Percentiles rank a stretch among this genome's conserved stretches.
Conservation (phyloP, 371 early-diverging fungal species). For the Mucor lusitanicus region DNA sequence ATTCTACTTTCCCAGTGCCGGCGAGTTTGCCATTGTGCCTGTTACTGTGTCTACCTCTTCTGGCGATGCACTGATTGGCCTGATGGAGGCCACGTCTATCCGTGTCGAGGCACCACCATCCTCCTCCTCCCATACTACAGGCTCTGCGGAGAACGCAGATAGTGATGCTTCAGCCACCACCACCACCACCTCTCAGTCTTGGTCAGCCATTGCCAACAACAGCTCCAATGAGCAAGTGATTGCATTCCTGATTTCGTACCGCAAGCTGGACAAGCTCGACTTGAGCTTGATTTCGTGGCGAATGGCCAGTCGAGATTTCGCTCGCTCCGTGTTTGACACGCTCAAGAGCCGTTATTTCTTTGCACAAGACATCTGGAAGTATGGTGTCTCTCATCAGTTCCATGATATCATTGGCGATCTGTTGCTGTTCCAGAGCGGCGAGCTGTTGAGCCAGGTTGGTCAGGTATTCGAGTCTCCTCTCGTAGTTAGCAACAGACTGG, state of each 20-base stretch:
- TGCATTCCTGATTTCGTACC: slow-evolving; percentile 18
- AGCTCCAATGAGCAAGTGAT: slow-evolving; percentile 27
- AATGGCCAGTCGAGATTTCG: slow-evolving; percentile 35
- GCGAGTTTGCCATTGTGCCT: slow-evolving; percentile 48
- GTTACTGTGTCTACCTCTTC: slow-evolving; percentile 36
- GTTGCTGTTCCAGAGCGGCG: slow-evolving; percentile 12
- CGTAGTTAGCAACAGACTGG: slow-evolving; percentile 18
- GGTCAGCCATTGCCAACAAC: slow-evolving; percentile 20
- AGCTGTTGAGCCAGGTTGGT: slow-evolving; percentile 27
- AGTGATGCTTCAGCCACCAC: background rate
- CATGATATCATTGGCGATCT: slow-evolving; percentile 28
- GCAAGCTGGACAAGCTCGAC: slow-evolving; percentile 30
- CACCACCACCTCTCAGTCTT: no score
- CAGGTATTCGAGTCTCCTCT: slow-evolving; percentile 45
- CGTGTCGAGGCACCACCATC: background rate
- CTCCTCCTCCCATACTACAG: no score
- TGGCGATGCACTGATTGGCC: slow-evolving; percentile 18
- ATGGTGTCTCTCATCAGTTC: slow-evolving; percentile 37
- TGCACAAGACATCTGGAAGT: slow-evolving; percentile 25
- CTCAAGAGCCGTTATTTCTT: slow-evolving; percentile 20
- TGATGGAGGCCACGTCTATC: background rate
- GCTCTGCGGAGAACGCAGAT: background rate
- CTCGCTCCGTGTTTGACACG: slow-evolving; percentile 25
- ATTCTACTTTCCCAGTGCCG: slow-evolving; percentile 59
- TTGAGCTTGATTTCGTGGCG: slow-evolving; percentile 31